Evolutionary conservation across 192 early-diverging fungal species (phyloP), one percentile per base, ranked within the genome.

Genomic region (Radiomyces spectabilis): DNA sequence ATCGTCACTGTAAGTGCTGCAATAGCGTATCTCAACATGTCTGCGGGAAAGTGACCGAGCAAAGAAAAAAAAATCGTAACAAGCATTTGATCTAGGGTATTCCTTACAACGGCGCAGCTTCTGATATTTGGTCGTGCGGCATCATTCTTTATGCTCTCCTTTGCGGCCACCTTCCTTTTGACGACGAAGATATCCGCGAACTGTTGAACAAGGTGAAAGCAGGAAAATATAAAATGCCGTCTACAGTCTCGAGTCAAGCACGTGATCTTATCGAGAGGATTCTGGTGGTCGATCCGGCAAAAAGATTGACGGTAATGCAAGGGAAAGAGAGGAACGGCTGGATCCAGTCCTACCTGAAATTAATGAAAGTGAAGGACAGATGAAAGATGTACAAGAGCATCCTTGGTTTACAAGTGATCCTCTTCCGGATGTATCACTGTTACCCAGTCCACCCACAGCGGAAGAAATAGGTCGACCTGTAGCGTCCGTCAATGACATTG

Each of bases 61-160:
- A 18, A 21, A 2, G 1, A 5, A 26, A 40, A 10, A 18, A 15
- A 15, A 18, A 29, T 4, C 19, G 29, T 29, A 33, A 4, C 29
- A 43, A 48, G 22, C 6, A 39, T 24, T 34, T 61, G 25, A 31
- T 44, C 13, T 29, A 78, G 71, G 83, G 82, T 16, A 61, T 78
- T 35, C 63, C 65, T 27, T 88, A 87, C 55, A 78, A 85, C 54
- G 86, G 86, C 24, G 57, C 76, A 10, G 53, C 74, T 5, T 75
- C 83, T n/a, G 86, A 88, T 49, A 79, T 88, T 33, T 88, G 86
- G 86, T 80, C 77, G 27, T 84, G 81, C 59, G 86, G 86, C 1
- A 74, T 88, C 16, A 87, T 88, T 34, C 57, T 88, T 9, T 88
- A 73, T 63, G 85, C 83, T 0, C 53, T 88, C 19, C 50, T 88